phyloP scores from a whole-genome alignment of 306 rosid genomes.

The Lablab purpureus region DNA sequence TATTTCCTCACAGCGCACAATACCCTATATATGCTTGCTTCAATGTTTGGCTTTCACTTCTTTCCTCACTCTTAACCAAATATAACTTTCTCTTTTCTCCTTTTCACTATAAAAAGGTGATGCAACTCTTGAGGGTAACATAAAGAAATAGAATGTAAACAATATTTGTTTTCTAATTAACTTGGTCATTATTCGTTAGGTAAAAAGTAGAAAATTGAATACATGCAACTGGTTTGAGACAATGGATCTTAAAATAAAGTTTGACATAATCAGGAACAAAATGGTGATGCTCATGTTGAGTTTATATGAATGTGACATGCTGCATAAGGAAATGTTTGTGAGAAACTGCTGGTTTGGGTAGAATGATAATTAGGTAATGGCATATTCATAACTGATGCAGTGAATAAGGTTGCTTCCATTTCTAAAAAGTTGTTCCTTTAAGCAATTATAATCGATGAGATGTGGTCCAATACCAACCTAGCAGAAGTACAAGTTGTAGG shows the following conservation, averaged over 20 bases:
- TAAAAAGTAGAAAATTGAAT: not conserved
- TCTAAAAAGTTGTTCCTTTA: slow-evolving; percentile 29
- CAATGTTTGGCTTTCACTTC: not conserved
- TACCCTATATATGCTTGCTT: not conserved
- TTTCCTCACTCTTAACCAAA: not conserved
- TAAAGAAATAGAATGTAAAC: not conserved
- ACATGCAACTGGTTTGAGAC: not conserved
- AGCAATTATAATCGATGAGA: not conserved
- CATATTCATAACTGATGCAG: slow-evolving; percentile 19
- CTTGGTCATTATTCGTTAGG: not conserved
- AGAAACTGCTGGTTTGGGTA: slow-evolving; percentile 18
- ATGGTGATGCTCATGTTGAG: not conserved
- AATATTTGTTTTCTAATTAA: too few species aligned
- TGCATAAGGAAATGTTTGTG: not conserved
- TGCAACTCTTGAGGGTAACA: not conserved
- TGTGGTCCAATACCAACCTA: slow-evolving; percentile 45
- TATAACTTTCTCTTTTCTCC: not conserved
- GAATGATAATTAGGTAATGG: slow-evolving; percentile 29
- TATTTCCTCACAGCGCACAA: not conserved
- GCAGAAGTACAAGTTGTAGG: slow-evolving; percentile 18
- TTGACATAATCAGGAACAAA: not conserved
- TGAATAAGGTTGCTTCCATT: slow-evolving; percentile 15
- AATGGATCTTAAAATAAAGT: slow-evolving; percentile 11
- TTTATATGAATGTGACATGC: not conserved
- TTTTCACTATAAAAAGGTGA: not conserved